phyloP scores from a whole-genome alignment of 768 basidiomycete species.

The Tricholoma flavovirens region DNA sequence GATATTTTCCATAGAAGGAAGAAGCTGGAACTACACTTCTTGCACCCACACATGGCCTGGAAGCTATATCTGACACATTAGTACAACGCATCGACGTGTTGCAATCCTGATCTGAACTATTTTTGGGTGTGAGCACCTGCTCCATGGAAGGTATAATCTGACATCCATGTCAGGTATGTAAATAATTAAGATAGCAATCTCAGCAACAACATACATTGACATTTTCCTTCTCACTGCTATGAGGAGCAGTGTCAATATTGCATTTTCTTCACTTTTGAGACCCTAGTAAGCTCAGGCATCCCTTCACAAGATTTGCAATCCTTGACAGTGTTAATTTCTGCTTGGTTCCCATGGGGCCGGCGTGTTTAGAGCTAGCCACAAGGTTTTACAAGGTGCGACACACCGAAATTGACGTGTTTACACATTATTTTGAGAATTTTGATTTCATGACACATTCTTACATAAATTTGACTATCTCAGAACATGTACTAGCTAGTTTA shows the following conservation, averaged over 20 bases:
- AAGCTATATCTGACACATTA: neutral
- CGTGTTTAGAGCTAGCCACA: neutral
- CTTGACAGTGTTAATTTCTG: too few species aligned
- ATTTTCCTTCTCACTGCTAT: too few species aligned
- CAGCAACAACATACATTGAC: neutral
- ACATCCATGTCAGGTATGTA: neutral
- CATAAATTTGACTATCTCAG: too few species aligned
- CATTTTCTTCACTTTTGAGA: too few species aligned
- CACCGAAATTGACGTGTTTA: too few species aligned
- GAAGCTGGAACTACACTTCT: neutral
- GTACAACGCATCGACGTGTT: neutral
- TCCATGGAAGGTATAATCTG: neutral
- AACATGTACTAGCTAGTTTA: too few species aligned
- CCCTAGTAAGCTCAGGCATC: too few species aligned
- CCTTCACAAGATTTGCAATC: too few species aligned
- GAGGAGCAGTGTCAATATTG: too few species aligned
- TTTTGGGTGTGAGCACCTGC: neutral
- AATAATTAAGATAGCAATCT: neutral
- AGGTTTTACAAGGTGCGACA: too few species aligned
- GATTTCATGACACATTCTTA: too few species aligned
- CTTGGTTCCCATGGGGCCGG: neutral
- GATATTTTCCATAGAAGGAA: neutral
- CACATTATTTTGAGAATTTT: too few species aligned
- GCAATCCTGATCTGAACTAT: neutral
- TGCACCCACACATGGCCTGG: neutral